Evolutionary conservation across 1,284 basidiomycete genomes (phyloP), one percentile per base, ranked within the genome.

Genomic region (Cerrena zonata): DNA sequence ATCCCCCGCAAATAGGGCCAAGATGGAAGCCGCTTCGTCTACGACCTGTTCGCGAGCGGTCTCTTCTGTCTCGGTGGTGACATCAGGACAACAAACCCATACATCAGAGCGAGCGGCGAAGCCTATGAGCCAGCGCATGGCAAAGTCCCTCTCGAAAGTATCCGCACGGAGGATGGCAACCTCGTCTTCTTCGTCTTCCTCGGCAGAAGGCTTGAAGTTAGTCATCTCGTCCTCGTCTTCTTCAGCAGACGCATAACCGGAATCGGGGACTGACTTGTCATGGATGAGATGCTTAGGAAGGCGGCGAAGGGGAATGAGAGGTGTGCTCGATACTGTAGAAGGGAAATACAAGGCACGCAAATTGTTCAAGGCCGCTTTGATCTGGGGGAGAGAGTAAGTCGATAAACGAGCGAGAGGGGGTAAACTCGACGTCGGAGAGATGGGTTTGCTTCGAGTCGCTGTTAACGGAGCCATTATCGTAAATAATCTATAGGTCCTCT

Each of bases 201-300:
- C 41, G 41, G 41, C 5, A 42, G 41, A 22, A 7, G 30, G 30
- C 15, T 34, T 15, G 15, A 34, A 66, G 13, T 41, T 34, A 34
- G 69, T 65, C 13, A 63, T 61, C 3, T 65, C 66, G 1, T 64
- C 62, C 21, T 72, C 73, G 3, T 78, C 76, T 50, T 80, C 79
- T 53, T 80, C 80, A 13, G 76, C 79, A 38, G 81, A 83, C 3
- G 80, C 82, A 53, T 84, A 84, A 37, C 81, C 81, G 10, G 80
- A 84, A 61, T 84, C 80, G 2, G 76, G 72, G 2, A 75, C 70
- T 21, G 65, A 67, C 34, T 62, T 65, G 51, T 74, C 69, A 53
- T 74, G 71, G 26, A 69, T 57, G 22, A 63, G 59, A 51, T 67
- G 66, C 42, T 61, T 59, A 15, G 58, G 59, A 45, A 64, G 53